Evolutionary conservation across 2,329 filamentous ascomycete species (phyloP).

Genomic region (Seiridium cupressi): DNA sequence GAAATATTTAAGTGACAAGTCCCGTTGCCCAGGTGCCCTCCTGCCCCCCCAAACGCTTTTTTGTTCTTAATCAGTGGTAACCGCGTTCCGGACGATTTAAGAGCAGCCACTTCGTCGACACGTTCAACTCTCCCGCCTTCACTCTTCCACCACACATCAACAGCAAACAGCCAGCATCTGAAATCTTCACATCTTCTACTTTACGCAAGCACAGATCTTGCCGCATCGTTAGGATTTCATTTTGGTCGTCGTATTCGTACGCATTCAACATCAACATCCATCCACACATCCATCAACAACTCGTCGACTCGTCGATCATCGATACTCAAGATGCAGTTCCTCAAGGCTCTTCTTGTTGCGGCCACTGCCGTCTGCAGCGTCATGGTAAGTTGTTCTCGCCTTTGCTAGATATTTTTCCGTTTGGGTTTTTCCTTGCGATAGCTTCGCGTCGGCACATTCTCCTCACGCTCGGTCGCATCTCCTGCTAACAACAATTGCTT

Average conservation of each 20-base stretch:
- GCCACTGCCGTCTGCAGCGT: not conserved
- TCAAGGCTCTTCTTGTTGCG: constrained; percentile 3
- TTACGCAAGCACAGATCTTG: not conserved
- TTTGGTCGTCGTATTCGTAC: not conserved
- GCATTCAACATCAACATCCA: not conserved
- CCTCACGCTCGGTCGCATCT: too few species aligned
- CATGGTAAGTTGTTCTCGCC: constrained; percentile 1
- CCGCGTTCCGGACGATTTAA: not conserved
- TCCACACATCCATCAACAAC: not conserved
- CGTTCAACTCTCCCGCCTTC: not conserved
- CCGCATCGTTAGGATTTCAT: not conserved
- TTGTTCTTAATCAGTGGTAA: not conserved
- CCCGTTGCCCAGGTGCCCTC: too few species aligned
- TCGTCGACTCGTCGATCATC: not conserved
- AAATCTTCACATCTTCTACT: not conserved
- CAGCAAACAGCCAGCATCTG: not conserved
- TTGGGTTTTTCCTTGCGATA: not conserved
- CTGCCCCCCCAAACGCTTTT: too few species aligned
- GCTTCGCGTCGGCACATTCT: not conserved
- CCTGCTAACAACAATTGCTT: too few species aligned
- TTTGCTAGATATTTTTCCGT: not conserved
- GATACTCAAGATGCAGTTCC: constrained; percentile 6
- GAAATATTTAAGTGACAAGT: too few species aligned
- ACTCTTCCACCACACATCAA: not conserved
- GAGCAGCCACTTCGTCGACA: not conserved